Conservation (phyloP, 139 green algal species). For the Chloropicon primus region DNA sequence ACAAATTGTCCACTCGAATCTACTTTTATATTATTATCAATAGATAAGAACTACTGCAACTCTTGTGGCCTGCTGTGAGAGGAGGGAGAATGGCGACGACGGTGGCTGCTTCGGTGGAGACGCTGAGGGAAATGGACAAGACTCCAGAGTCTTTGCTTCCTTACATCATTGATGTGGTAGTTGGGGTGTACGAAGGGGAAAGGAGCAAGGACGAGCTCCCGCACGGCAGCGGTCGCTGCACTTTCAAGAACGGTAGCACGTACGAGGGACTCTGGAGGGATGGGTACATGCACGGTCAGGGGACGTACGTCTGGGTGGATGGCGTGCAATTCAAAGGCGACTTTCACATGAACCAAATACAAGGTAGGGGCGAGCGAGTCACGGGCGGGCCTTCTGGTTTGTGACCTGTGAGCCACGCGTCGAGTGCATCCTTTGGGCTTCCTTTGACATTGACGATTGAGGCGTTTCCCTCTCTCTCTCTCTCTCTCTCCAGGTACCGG, state of each 20-base stretch:
- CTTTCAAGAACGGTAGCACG: constrained; percentile 1
- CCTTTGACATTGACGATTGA: too few relatives aligned
- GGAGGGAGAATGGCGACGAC: too few relatives aligned
- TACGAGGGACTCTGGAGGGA: background rate
- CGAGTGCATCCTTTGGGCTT: too few relatives aligned
- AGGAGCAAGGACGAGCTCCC: background rate
- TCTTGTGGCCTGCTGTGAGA: too few relatives aligned
- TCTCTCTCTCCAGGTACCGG: too few relatives aligned
- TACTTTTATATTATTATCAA: too few relatives aligned
- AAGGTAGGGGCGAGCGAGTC: too few relatives aligned
- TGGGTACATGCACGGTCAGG: constrained; percentile 4
- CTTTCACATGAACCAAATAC: constrained; percentile 1
- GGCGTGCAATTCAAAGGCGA: constrained; percentile 8
- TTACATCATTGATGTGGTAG: background rate
- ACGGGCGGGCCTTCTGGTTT: too few relatives aligned
- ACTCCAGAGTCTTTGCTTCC: background rate
- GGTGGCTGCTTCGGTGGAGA: background rate
- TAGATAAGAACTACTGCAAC: too few relatives aligned
- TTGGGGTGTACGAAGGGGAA: background rate
- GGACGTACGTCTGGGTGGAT: constrained; percentile 10
- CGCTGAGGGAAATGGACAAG: background rate
- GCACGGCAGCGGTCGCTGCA: background rate
- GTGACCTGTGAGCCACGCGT: too few relatives aligned
- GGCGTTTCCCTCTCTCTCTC: too few relatives aligned
- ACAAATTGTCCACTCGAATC: too few relatives aligned